Evolutionary conservation across 805 yeast species (phyloP).

Genomic region (Kodamaea neixiangensis): DNA sequence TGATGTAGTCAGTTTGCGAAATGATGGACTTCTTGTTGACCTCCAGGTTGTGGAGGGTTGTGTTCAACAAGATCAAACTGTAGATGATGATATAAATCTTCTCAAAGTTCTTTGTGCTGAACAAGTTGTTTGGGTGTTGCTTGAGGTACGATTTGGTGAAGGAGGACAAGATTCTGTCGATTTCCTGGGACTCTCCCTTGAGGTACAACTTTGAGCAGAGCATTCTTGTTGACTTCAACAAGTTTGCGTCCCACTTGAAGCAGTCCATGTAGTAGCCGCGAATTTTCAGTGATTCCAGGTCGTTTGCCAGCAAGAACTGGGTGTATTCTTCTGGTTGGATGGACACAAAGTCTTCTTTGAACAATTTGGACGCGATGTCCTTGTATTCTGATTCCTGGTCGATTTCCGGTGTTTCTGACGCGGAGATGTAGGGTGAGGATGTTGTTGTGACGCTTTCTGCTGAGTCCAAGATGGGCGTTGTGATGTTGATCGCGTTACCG

Average conservation of each 20-base stretch:
- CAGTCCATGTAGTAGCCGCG: slow-evolving; percentile 48
- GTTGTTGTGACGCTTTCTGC: slow-evolving; percentile 4
- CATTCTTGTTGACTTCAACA: slow-evolving; percentile 56
- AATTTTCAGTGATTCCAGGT: slow-evolving; percentile 40
- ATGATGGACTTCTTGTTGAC: slow-evolving; percentile 39
- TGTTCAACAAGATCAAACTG: slow-evolving; percentile 69
- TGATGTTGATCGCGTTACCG: neutral
- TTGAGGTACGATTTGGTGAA: slow-evolving; percentile 65
- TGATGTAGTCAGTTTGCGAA: slow-evolving; percentile 42
- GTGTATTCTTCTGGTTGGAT: slow-evolving; percentile 47
- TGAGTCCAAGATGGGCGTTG: slow-evolving; percentile 4
- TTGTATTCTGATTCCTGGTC: slow-evolving; percentile 22
- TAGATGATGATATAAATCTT: slow-evolving; percentile 70
- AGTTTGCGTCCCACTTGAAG: slow-evolving; percentile 49
- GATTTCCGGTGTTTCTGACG: slow-evolving; percentile 2
- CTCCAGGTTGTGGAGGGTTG: slow-evolving; percentile 67
- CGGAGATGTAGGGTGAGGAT: slow-evolving; percentile 6
- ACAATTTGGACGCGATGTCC: slow-evolving; percentile 39
- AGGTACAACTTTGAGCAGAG: slow-evolving; percentile 70
- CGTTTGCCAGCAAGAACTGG: slow-evolving; percentile 41
- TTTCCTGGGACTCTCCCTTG: slow-evolving; percentile 80
- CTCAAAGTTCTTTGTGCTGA: slow-evolving; percentile 51
- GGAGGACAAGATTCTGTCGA: slow-evolving; percentile 70
- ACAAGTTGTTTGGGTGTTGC: slow-evolving; percentile 50
- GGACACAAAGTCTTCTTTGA: slow-evolving; percentile 42